Evolutionary conservation across 345 rosid genomes (phyloP).

Genomic region (Brassica rapa): DNA sequence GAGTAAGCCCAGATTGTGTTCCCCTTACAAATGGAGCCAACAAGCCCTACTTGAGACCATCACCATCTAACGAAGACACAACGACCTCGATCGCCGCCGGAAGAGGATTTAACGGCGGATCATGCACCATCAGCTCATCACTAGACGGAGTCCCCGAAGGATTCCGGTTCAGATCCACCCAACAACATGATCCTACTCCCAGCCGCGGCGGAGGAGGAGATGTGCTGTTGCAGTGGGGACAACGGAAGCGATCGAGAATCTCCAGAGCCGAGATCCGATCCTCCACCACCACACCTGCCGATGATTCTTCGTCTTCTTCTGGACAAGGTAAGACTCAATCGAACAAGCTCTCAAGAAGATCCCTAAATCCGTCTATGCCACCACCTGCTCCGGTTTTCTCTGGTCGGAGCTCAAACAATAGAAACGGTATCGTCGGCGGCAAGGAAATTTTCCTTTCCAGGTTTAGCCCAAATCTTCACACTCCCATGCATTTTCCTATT

Average conservation of each 20-base stretch:
- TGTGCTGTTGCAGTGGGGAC: conserved; percentile 67
- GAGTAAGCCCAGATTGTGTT: conserved; percentile 58
- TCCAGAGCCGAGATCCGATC: conserved; percentile 60
- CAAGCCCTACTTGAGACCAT: conserved; percentile 45
- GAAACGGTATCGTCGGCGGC: conserved; percentile 43
- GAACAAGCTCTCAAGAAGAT: conserved; percentile 41
- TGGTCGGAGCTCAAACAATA: conserved; percentile 29
- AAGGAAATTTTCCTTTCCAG: conserved; percentile 48
- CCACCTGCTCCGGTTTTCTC: conserved; percentile 38
- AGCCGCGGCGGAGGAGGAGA: conserved; percentile 46
- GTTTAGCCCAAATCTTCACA: conserved; percentile 34
- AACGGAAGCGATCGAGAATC: conserved; percentile 60
- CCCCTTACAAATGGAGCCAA: conserved; percentile 48
- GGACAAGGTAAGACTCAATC: conserved; percentile 45
- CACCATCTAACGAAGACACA: conserved; percentile 37
- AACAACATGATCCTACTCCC: conserved; percentile 19
- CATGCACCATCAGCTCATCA: conserved; percentile 29
- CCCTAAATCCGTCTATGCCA: conserved; percentile 38
- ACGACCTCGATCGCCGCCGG: conserved; percentile 35
- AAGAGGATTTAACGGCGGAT: conserved; percentile 42
- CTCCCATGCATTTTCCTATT: conserved; percentile 6
- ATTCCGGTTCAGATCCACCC: conserved; percentile 40
- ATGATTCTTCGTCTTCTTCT: conserved; percentile 55
- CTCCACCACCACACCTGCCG: conserved; percentile 28
- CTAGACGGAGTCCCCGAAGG: conserved; percentile 34